Percentiles rank a stretch among this genome's conserved stretches.
Conservation (phyloP, 495 filamentous ascomycete species). For the Penicillium chermesinum region DNA sequence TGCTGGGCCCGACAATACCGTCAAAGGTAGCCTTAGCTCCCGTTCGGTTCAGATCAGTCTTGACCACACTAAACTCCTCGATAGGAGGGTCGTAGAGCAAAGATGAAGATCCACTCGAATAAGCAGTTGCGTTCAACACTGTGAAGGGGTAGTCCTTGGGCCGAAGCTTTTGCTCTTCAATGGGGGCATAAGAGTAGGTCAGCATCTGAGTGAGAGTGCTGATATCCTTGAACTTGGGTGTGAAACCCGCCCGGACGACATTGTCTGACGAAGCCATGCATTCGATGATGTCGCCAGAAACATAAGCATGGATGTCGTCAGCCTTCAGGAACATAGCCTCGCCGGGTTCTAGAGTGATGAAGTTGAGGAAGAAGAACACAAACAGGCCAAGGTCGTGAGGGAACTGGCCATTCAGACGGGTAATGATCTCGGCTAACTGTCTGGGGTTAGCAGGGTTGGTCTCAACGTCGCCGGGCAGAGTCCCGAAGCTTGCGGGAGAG, state of each 20-base stretch:
- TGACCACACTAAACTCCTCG: slow-evolving; percentile 90
- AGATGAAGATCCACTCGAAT: slow-evolving; percentile 63
- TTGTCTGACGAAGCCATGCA: slow-evolving; percentile 99
- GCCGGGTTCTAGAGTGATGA: slow-evolving; percentile 71
- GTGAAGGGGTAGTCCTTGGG: slow-evolving; percentile 79
- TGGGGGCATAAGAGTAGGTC: slow-evolving; percentile 91
- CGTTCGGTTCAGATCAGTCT: slow-evolving; percentile 63
- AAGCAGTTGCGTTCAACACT: slow-evolving; percentile 70
- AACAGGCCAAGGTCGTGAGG: slow-evolving; percentile 73
- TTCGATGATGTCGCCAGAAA: slow-evolving; percentile 95
- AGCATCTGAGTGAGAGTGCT: slow-evolving; percentile 85
- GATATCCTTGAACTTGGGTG: slow-evolving; percentile 97
- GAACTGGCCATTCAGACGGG: slow-evolving; percentile 70
- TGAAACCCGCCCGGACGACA: slow-evolving; percentile 94
- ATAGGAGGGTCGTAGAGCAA: slow-evolving; percentile 91
- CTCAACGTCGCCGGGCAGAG: slow-evolving; percentile 27
- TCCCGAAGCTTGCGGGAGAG: slow-evolving; percentile 38
- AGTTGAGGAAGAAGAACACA: slow-evolving; percentile 78
- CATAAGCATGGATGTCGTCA: slow-evolving; percentile 94
- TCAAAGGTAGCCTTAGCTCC: slow-evolving; percentile 84
- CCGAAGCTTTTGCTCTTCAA: slow-evolving; percentile 87
- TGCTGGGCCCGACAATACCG: slow-evolving; percentile 79
- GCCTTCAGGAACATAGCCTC: slow-evolving; percentile 96
- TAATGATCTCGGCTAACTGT: slow-evolving; percentile 70
- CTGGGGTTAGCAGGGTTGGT: slow-evolving; percentile 35